A percentile compares a stretch with the other conserved stretches of the same genome.
Evolutionary conservation across 805 yeast genomes (phyloP).

Genomic region (Cyberlindnera saturnus): DNA sequence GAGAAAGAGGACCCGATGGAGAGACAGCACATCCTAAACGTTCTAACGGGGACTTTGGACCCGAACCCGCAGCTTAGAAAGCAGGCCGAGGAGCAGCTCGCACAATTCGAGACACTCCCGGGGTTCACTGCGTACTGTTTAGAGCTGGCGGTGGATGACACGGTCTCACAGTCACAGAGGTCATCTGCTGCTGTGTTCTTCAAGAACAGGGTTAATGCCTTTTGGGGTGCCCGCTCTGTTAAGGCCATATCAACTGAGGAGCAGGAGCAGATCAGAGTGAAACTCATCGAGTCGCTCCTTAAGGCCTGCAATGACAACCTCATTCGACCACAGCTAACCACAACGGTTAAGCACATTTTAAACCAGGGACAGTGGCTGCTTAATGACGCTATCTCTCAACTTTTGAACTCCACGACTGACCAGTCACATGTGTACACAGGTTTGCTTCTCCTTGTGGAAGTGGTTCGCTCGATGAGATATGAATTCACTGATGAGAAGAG

Average conservation of each 20-base stretch:
- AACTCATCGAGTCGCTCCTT: slow-evolving; percentile 48
- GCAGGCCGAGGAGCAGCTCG: slow-evolving; percentile 46
- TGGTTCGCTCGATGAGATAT: slow-evolving; percentile 52
- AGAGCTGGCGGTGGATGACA: slow-evolving; percentile 40
- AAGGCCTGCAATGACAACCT: slow-evolving; percentile 33
- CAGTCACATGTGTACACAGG: slow-evolving; percentile 45
- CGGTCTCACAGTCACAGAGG: slow-evolving; percentile 37
- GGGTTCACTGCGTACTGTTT: slow-evolving; percentile 54
- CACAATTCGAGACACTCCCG: slow-evolving; percentile 45
- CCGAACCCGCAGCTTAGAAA: slow-evolving; percentile 44
- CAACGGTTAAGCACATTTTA: slow-evolving; percentile 50
- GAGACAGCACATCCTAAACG: slow-evolving; percentile 40
- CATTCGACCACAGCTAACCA: slow-evolving; percentile 50
- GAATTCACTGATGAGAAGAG: slow-evolving; percentile 48
- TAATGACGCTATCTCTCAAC: slow-evolving; percentile 25
- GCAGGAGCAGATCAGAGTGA: slow-evolving; percentile 47
- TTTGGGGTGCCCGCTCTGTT: slow-evolving; percentile 39
- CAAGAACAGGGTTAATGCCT: slow-evolving; percentile 53
- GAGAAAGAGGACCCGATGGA: slow-evolving; percentile 25
- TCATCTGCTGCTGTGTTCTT: slow-evolving; percentile 63
- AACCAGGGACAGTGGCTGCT: slow-evolving; percentile 35
- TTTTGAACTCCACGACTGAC: slow-evolving; percentile 30
- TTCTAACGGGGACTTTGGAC: slow-evolving; percentile 50
- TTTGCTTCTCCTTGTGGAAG: slow-evolving; percentile 48
- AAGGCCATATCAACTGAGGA: slow-evolving; percentile 38